These are phyloP conservation scores for Lentinula raphanica DNA, from an alignment of 768 basidiomycete species.

Conservation along the genomic window DNA sequence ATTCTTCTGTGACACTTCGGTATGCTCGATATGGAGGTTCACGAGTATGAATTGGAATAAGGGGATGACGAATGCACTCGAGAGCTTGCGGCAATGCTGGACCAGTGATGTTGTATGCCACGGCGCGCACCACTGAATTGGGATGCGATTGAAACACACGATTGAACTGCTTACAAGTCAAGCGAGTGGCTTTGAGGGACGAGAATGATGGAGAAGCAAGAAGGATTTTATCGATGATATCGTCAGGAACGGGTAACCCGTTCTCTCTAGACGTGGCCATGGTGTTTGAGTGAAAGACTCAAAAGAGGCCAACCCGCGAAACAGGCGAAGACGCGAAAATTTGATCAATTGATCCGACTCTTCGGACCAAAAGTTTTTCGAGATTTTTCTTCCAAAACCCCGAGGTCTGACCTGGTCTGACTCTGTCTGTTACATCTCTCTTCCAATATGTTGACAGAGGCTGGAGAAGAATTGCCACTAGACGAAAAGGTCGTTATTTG, in stretches of 20 bases:
- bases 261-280: not conserved
- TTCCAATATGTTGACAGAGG: not conserved
- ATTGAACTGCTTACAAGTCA: conserved; percentile 25
- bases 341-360: too few relatives aligned
- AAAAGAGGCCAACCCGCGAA: too few relatives aligned
- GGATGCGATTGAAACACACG: conserved; percentile 22
- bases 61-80: conserved; percentile 17
- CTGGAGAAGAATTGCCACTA: not conserved
- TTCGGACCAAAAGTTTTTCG: too few relatives aligned
- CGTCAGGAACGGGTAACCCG: conserved; percentile 21
- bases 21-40: not conserved
- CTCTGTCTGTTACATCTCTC: too few relatives aligned
- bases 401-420: too few relatives aligned
- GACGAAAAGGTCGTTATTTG: conserved; percentile 1
- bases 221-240: conserved; percentile 27
- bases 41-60: conserved; percentile 3
- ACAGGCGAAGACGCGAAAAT: too few relatives aligned
- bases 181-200: not conserved
- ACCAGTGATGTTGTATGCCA: conserved; percentile 24
- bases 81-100: conserved; percentile 26
- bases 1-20: not conserved
- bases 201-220: conserved; percentile 21
- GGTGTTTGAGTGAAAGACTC: too few relatives aligned
- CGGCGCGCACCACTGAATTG: conserved; percentile 23
- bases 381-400: too few relatives aligned